Conservation (phyloP, 495 filamentous ascomycete genomes). For the Hypomontagnella monticulosa region DNA sequence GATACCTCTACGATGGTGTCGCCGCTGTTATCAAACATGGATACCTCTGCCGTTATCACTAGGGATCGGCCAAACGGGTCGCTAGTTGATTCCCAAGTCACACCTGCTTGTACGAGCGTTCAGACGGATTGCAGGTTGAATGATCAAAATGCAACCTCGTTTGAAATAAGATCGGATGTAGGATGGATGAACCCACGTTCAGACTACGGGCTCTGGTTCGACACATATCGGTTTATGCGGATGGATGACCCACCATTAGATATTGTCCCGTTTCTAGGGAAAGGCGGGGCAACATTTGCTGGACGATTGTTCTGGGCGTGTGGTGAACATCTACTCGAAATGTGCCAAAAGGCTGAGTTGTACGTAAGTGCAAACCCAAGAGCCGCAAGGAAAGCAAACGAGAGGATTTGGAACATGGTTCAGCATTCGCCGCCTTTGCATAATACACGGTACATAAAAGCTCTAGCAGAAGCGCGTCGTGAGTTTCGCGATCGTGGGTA, state of each 20-base stretch:
- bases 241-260: constrained; percentile 21
- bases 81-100: not conserved
- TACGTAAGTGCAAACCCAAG: constrained; percentile 6
- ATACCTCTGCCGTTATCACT: not conserved
- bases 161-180: not conserved
- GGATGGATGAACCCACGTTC: constrained; percentile 17
- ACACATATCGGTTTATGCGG: constrained; percentile 21
- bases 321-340: constrained; percentile 21
- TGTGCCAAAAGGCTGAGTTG: constrained; percentile 18
- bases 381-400: constrained; percentile 17
- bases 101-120: not conserved
- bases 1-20: not conserved
- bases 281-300: constrained; percentile 28
- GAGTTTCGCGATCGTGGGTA: constrained; percentile 32
- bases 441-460: constrained; percentile 24
- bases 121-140: constrained; percentile 5
- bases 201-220: constrained; percentile 40
- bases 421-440: constrained; percentile 31
- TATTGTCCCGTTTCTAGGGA: constrained; percentile 36
- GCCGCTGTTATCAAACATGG: not conserved
- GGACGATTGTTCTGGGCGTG: constrained; percentile 37
- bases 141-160: not conserved
- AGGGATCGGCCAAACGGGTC: not conserved
- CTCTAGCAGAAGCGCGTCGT: constrained; percentile 31
- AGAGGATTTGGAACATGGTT: constrained; percentile 25